Evolutionary conservation across 2,329 filamentous ascomycete species (phyloP), one percentile per base, ranked within the genome.

Genomic region (Xylariaceae sp.): DNA sequence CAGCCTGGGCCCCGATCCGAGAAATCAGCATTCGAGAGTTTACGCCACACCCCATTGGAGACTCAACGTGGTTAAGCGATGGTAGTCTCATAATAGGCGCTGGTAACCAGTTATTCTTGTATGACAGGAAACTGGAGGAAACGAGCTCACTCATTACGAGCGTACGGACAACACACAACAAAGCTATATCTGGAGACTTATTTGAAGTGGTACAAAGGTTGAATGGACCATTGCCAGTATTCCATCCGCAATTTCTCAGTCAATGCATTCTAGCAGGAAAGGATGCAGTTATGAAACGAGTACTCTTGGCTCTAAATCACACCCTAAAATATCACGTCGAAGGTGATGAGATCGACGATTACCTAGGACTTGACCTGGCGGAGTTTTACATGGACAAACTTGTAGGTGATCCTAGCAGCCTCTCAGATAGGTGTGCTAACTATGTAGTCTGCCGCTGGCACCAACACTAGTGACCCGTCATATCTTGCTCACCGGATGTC

Each of bases 31-130:
- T 92, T 56, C 83, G 89, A 60, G 88, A 93, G 57, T 79, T 92
- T 33, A 96, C 92, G 11, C 91, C 92, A 24, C 91, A 96, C 72
- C 90, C 92, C 0, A 96, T 97, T 47, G 93, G 92, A 2, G 93
- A 97, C 71, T 96, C 92, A 1, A 91, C 91, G 14, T 99, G 95
- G 95, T 78, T 97, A 11, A 86, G 87, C 24, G 88, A 90, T 67
- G 94, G 93, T 0, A 87, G 93, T 67, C 81, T 99, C 11, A 88
- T 96, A 5, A 87, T 98, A 53, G 93, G 92, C 1, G 87, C 92
- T 6, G 95, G 95, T 0, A 96, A 96, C 69, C 93, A 97, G 70
- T 79, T 99, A 11, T 93, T 96, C 71, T 81, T 96, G 6, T 88
- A 93, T 69, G 90, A 91, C 65, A 86, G 93, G 58, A 80, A 85